These are phyloP conservation scores for Aspergillus quadrilineatus DNA, from an alignment of 2,329 filamentous ascomycete species.

Conservation along the genomic window DNA sequence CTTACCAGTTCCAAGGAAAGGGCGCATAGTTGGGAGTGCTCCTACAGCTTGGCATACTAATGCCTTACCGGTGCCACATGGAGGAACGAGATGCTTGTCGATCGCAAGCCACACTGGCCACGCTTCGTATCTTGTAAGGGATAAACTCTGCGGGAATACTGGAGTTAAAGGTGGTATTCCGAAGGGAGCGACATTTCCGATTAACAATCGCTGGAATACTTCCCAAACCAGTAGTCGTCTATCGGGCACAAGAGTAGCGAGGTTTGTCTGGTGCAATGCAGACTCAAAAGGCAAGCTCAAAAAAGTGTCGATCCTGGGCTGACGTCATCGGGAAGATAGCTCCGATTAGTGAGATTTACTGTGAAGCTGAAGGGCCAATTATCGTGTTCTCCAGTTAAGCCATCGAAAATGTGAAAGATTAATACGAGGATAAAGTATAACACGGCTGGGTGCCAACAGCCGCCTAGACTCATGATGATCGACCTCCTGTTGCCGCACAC, in stretches of 20 bases:
- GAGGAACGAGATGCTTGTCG: neutral
- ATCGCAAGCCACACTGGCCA: neutral
- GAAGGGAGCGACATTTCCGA: too few relatives aligned
- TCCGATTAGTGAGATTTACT: neutral
- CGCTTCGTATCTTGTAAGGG: too few relatives aligned
- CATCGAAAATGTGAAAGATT: neutral
- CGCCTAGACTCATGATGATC: neutral
- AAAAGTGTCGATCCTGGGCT: constrained; percentile 19
- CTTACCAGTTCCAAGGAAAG: neutral
- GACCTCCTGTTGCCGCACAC: neutral
- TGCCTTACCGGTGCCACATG: neutral
- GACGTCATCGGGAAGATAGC: constrained; percentile 9
- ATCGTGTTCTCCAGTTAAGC: neutral
- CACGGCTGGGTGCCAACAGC: neutral
- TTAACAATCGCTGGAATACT: neutral
- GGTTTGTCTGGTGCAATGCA: neutral
- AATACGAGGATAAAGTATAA: neutral
- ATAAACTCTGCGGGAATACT: too few relatives aligned
- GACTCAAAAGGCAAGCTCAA: neutral
- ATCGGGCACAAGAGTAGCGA: neutral
- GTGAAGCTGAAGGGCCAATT: neutral
- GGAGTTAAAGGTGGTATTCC: too few relatives aligned
- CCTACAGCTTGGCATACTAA: neutral
- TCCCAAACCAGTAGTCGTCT: neutral
- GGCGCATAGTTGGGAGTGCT: neutral